Percentiles rank a stretch among this genome's conserved stretches.
Evolutionary conservation across 352 stramenopile species (phyloP).

Genomic region (Phytophthora sp.): DNA sequence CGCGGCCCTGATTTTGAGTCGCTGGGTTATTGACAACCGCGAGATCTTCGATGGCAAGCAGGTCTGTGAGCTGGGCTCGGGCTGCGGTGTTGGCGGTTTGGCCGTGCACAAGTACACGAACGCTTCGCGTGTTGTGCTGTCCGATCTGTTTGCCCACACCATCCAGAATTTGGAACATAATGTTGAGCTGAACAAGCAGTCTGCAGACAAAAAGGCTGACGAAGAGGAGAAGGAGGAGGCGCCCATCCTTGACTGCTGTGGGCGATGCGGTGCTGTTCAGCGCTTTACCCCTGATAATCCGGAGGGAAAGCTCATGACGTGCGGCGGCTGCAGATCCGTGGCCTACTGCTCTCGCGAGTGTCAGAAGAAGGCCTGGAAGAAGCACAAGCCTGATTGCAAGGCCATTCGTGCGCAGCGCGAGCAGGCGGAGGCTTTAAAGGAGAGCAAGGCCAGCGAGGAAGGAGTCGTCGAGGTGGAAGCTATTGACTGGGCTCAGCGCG

Average conservation of each 20-base stretch:
- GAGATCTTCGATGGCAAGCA: conserved; percentile 69
- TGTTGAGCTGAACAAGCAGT: conserved; percentile 68
- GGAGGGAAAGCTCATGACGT: conserved; percentile 89
- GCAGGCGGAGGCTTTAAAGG: conserved; percentile 22
- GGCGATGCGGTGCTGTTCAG: conserved; percentile 74
- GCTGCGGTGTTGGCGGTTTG: conserved; percentile 84
- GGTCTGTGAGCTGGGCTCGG: conserved; percentile 84
- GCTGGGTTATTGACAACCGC: conserved; percentile 80
- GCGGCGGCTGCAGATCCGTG: conserved; percentile 69
- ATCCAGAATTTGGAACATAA: conserved; percentile 87
- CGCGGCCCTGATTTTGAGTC: conserved; percentile 83
- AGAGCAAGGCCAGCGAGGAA: conserved; percentile 12
- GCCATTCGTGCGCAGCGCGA: conserved; percentile 53
- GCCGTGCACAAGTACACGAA: conserved; percentile 82
- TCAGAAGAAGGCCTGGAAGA: conserved; percentile 89
- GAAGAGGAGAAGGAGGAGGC: conserved; percentile 38
- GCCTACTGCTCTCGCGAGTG: conserved; percentile 88
- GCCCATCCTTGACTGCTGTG: conserved; percentile 49
- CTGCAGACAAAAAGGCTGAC: conserved; percentile 18
- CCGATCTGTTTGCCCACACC: conserved; percentile 84
- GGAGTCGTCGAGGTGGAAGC: conserved; percentile 64
- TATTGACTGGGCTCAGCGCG: conserved; percentile 82
- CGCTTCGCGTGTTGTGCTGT: conserved; percentile 78
- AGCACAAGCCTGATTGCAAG: conserved; percentile 87
- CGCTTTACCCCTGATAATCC: conserved; percentile 82